phyloP scores from a whole-genome alignment of 1,284 basidiomycete species.

The Erythrobasidium hasegawianum region DNA sequence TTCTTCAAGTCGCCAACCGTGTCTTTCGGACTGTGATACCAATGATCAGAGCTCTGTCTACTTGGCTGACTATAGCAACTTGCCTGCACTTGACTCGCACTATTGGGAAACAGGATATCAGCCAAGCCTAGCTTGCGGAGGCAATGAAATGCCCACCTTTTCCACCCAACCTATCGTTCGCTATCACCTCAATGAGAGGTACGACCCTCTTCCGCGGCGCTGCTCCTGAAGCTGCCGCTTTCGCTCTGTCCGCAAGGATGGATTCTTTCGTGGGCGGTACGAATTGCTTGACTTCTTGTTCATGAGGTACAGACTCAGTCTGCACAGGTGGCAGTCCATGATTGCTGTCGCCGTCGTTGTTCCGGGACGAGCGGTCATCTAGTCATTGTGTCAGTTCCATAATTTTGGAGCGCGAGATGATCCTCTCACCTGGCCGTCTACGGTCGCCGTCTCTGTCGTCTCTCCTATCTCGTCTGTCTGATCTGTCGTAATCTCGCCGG shows the following conservation, averaged over 20 bases:
- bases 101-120: conserved; percentile 49
- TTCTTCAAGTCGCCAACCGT: conserved; percentile 96
- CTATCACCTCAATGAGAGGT: conserved; percentile 71
- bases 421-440: background rate
- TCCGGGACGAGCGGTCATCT: background rate
- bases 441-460: conserved; percentile 2
- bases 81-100: conserved; percentile 70
- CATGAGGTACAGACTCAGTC: conserved; percentile 5
- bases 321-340: conserved; percentile 28
- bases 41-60: background rate
- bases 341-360: background rate
- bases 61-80: background rate
- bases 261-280: conserved; percentile 29
- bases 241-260: conserved; percentile 27
- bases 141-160: conserved; percentile 72
- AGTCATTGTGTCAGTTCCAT: background rate
- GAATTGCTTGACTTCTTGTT: conserved; percentile 17
- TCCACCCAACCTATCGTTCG: conserved; percentile 91
- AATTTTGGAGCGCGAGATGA: background rate
- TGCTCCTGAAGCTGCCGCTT: conserved; percentile 6
- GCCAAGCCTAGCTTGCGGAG: too few relatives aligned
- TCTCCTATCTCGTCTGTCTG: background rate
- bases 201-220: conserved; percentile 13
- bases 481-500: background rate
- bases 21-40: conserved; percentile 74